Base-by-base conservation (phyloP, 202 grass and related monocot species). In the Musa balbisiana region DNA sequence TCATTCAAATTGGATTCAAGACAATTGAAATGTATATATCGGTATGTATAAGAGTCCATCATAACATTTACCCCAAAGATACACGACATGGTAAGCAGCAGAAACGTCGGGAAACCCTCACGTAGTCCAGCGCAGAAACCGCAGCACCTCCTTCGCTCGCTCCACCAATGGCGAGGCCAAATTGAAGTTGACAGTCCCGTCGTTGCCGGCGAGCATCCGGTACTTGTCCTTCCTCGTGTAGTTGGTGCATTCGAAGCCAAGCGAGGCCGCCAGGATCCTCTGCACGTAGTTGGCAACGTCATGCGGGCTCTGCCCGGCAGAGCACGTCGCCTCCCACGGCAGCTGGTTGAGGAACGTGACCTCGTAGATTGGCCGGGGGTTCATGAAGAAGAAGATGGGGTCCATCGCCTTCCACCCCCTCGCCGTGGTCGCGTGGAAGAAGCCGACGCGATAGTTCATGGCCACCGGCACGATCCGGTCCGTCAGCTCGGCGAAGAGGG, bases 361-460 rank as follows among this genome's bases (percentile, higher is more conserved):
- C 62, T 85, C 52, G 66, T 96, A 91, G 43, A 67, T 73, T n/a
- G 86, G 92, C 53, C 27, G 62, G 0, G 92, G 88, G 77, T 96
- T 96, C 88, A 91, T 91, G 72, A 96, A 76, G 82, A 96, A 90
- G 80, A 88, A 90, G 56, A 86, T 54, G 9, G 88, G 82, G 80
- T 96, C 92, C 1, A 96, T 78, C 77, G 86, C 88, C 82, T 96
- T 96, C 33, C 82, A 77, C 0, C 92, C 88, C 12, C 84, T 56
- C 19, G 85, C 88, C 2, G 86, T 91, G 8, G 92, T 89, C 20
- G 88, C 92, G 50, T 89, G 82, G 79, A 91, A 91, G 77, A 89
- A 80, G 25, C 80, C 33, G 12, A 80, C 80, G 63, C 56, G 69
- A 64, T 84, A 80, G 2, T 67, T 62, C 2, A 91, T 58, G 3